Evolutionary conservation across 108 stramenopile genomes (phyloP).

Genomic region (Craspedostauros australis): DNA sequence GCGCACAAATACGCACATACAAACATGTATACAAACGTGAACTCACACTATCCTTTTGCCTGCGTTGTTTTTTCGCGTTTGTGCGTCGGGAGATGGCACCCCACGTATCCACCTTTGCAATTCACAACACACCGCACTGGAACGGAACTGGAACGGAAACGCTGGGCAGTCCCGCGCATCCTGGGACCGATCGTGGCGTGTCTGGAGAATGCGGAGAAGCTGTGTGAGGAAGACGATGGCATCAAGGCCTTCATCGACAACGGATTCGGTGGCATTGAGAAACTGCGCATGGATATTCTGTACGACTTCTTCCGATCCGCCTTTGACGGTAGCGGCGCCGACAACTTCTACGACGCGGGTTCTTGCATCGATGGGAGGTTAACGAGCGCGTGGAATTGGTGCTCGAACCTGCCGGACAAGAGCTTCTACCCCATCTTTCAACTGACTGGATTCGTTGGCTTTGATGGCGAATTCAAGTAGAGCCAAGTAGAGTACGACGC

Average conservation of each 20-base stretch:
- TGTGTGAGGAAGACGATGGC: constrained; percentile 52
- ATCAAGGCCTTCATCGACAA: constrained; percentile 37
- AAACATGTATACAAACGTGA: no score
- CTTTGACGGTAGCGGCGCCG: constrained; percentile 76
- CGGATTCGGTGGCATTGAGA: constrained; percentile 61
- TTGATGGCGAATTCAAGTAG: constrained; percentile 67
- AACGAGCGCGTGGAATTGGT: constrained; percentile 87
- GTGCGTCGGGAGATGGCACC: no score
- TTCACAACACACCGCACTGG: no score
- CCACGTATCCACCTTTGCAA: no score
- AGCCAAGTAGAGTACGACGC: no score
- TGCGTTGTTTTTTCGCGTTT: no score
- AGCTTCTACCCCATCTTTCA: constrained; percentile 73
- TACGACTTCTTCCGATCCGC: constrained; percentile 82
- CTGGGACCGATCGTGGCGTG: constrained; percentile 67
- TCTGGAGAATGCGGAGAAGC: constrained; percentile 42
- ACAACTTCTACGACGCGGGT: constrained; percentile 78
- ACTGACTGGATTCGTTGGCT: constrained; percentile 68
- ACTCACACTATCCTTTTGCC: no score
- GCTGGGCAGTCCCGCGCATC: constrained; percentile 81
- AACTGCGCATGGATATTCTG: constrained; percentile 60
- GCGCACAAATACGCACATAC: no score
- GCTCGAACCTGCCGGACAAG: constrained; percentile 57
- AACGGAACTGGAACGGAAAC: no score
- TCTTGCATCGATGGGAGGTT: constrained; percentile 79